Conservation (phyloP, 768 basidiomycete species). For the Serpula lacrymans region DNA sequence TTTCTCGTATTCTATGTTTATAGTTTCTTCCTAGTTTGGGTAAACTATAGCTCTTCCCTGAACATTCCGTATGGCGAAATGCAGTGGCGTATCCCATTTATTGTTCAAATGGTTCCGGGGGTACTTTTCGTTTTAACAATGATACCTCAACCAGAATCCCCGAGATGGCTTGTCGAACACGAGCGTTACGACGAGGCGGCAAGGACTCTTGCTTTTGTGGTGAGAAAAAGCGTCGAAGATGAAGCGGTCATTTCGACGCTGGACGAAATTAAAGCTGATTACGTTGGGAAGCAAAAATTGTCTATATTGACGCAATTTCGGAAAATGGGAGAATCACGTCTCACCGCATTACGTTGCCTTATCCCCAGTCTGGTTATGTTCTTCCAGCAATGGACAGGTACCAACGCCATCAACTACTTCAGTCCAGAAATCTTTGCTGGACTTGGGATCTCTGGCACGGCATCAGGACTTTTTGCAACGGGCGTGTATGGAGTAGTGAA, state of each 20-base stretch:
- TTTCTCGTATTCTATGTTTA: background rate
- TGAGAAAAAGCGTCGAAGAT: constrained; percentile 30
- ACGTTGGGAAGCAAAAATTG: constrained; percentile 36
- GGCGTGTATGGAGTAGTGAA: constrained; percentile 40
- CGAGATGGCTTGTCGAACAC: constrained; percentile 53
- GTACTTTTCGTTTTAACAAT: constrained; percentile 44
- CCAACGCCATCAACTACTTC: constrained; percentile 55
- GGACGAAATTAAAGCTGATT: constrained; percentile 47
- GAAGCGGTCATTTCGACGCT: constrained; percentile 33
- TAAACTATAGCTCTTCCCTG: constrained; percentile 42
- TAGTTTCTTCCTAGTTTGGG: constrained; percentile 34
- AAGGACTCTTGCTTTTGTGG: constrained; percentile 34
- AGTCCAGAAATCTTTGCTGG: constrained; percentile 48
- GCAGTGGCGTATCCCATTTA: constrained; percentile 54
- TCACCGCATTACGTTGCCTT: constrained; percentile 40
- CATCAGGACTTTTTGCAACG: constrained; percentile 46
- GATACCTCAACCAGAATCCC: constrained; percentile 52
- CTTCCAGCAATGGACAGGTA: constrained; percentile 49
- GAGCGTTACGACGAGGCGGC: constrained; percentile 40
- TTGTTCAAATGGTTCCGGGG: constrained; percentile 51
- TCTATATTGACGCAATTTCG: constrained; percentile 34
- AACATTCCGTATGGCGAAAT: constrained; percentile 34
- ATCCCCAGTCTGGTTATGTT: constrained; percentile 47
- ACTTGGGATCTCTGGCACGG: constrained; percentile 43
- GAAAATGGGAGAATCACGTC: constrained; percentile 42